Evolutionary conservation across 164 flowering plant genomes (phyloP).

Genomic region (Sextonia rubra): DNA sequence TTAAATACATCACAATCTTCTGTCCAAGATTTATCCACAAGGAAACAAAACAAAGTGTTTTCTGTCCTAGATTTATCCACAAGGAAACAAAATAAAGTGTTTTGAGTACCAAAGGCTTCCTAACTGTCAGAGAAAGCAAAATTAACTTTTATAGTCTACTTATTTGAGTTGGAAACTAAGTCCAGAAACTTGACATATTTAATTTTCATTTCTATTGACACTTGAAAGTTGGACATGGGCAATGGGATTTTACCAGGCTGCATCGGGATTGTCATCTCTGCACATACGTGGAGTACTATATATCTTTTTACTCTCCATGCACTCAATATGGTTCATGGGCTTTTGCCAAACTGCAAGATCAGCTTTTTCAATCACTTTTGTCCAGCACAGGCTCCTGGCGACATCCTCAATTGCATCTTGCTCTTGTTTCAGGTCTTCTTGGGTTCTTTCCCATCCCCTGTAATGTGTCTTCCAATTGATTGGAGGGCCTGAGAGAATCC

Average conservation of each 20-base stretch:
- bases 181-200: not conserved
- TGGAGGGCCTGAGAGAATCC: conserved; percentile 98
- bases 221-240: not conserved
- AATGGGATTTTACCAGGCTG: conserved; percentile 59
- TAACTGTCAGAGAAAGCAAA: not conserved
- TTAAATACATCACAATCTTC: not conserved
- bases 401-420: conserved; percentile 82
- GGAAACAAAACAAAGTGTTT: no score
- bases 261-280: conserved; percentile 70
- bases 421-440: conserved; percentile 85
- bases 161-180: not conserved
- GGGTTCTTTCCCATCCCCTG: conserved; percentile 95
- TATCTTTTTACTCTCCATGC: conserved; percentile 40
- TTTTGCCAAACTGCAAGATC: conserved; percentile 89
- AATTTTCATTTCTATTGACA: not conserved
- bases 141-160: not conserved
- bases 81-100: not conserved
- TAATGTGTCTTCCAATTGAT: conserved; percentile 83
- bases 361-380: conserved; percentile 68
- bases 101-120: not conserved
- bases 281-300: conserved; percentile 66
- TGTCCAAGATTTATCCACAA: not conserved
- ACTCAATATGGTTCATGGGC: conserved; percentile 82
- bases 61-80: not conserved
- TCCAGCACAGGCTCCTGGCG: conserved; percentile 83